Conservation (phyloP, 441 rosid genomes). For the Brassica balearica region DNA sequence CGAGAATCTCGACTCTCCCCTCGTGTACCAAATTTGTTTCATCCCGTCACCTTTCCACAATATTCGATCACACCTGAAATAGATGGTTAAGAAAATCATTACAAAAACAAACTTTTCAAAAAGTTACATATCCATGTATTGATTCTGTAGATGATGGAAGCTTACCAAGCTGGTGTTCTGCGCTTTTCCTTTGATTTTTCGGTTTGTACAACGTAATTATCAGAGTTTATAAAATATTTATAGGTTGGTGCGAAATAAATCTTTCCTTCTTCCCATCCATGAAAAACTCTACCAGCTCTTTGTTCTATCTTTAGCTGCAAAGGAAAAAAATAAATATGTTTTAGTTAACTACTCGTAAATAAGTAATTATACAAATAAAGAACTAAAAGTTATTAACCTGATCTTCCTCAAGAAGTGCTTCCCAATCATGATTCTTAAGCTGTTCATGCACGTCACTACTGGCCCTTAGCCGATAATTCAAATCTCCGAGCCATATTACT, state of each 20-base stretch:
- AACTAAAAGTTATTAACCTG: conserved; percentile 50
- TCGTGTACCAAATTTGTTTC: conserved; percentile 61
- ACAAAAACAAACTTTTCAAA: no score
- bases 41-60: conserved; percentile 78
- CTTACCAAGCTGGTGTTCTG: conserved; percentile 89
- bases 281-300: conserved; percentile 75
- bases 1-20: conserved; percentile 79
- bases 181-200: conserved; percentile 67
- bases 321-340: neutral
- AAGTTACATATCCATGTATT: neutral
- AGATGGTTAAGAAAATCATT: neutral
- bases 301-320: conserved; percentile 77
- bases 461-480: conserved; percentile 82
- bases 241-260: conserved; percentile 92
- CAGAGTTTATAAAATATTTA: conserved; percentile 74
- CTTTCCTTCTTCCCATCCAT: conserved; percentile 93
- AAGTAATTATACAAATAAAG: neutral
- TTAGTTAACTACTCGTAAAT: neutral
- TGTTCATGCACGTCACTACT: conserved; percentile 56
- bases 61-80: conserved; percentile 76
- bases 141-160: neutral
- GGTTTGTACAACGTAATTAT: conserved; percentile 65
- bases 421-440: conserved; percentile 72
- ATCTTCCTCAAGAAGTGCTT: conserved; percentile 80
- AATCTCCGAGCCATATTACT: conserved; percentile 93